Conservation (phyloP, 1,284 basidiomycete genomes). For the Sporisorium graminicola region DNA sequence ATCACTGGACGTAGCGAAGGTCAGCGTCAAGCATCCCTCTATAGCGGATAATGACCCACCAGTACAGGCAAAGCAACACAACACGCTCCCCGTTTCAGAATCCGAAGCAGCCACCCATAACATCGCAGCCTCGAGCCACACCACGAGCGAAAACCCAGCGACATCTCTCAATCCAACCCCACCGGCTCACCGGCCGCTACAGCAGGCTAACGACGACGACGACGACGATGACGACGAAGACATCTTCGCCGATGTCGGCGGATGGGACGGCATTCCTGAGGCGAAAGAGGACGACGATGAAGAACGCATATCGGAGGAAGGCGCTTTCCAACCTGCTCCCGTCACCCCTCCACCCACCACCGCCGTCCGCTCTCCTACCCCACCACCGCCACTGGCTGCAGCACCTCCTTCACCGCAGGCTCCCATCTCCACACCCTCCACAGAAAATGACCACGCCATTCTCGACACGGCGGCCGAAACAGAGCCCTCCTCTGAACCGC, state of each 20-base stretch:
- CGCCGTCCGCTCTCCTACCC: neutral
- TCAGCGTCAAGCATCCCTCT: no score
- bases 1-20: no score
- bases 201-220: slow-evolving; percentile 6
- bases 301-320: slow-evolving; percentile 40
- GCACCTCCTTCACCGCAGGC: neutral
- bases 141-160: no score
- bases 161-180: neutral
- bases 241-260: slow-evolving; percentile 87
- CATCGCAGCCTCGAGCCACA: neutral
- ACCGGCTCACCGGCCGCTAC: neutral
- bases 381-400: slow-evolving; percentile 1
- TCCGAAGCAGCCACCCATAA: neutral
- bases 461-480: neutral
- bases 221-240: slow-evolving; percentile 72
- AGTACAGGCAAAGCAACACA: neutral
- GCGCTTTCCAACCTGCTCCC: neutral
- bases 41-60: neutral
- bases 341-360: neutral
- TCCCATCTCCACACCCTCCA: neutral
- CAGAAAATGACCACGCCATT: neutral
- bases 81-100: neutral
- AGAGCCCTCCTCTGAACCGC: neutral
- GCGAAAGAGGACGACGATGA: slow-evolving; percentile 56
- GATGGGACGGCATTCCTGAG: slow-evolving; percentile 77